phyloP scores from a whole-genome alignment of 2,329 filamentous ascomycete species.

The Polytolypa hystricis region DNA sequence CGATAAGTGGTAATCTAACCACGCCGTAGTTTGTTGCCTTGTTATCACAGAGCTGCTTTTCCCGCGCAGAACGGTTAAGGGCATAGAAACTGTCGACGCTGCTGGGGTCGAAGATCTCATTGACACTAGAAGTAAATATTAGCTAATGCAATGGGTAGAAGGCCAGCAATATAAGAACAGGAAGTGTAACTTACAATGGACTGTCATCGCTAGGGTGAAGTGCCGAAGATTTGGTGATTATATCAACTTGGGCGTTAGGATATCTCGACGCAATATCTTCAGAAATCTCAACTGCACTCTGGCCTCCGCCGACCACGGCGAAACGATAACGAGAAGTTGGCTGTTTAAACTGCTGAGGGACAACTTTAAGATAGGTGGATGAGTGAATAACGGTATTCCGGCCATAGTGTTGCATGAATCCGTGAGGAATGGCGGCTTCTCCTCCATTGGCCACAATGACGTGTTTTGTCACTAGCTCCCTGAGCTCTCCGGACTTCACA shows the following conservation, averaged over 20 bases:
- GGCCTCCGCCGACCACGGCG: slow-evolving; percentile 77
- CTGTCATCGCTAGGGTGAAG: slow-evolving; percentile 88
- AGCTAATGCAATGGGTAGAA: neutral
- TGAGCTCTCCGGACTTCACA: slow-evolving; percentile 34
- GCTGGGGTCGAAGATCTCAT: slow-evolving; percentile 89
- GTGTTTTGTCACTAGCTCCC: slow-evolving; percentile 34
- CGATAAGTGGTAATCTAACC: slow-evolving; percentile 80
- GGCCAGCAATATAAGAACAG: neutral
- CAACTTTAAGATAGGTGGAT: slow-evolving; percentile 58
- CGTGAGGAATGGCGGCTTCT: slow-evolving; percentile 54
- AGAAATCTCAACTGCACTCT: slow-evolving; percentile 93
- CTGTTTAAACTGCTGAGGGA: slow-evolving; percentile 30
- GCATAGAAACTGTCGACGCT: slow-evolving; percentile 67
- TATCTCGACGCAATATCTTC: slow-evolving; percentile 74
- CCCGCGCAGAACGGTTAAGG: slow-evolving; percentile 52
- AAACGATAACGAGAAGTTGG: slow-evolving; percentile 49
- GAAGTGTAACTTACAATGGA: slow-evolving; percentile 61
- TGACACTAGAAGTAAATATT: slow-evolving; percentile 52
- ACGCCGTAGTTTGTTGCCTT: slow-evolving; percentile 90
- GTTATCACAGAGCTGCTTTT: slow-evolving; percentile 53
- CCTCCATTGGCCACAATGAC: slow-evolving; percentile 57
- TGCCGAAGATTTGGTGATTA: slow-evolving; percentile 75
- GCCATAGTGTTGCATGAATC: slow-evolving; percentile 48
- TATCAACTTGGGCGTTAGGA: slow-evolving; percentile 63
- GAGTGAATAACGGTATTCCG: slow-evolving; percentile 72